phyloP scores from a whole-genome alignment of 2,329 filamentous ascomycete genomes.

The Pseudonectria foliicola region DNA sequence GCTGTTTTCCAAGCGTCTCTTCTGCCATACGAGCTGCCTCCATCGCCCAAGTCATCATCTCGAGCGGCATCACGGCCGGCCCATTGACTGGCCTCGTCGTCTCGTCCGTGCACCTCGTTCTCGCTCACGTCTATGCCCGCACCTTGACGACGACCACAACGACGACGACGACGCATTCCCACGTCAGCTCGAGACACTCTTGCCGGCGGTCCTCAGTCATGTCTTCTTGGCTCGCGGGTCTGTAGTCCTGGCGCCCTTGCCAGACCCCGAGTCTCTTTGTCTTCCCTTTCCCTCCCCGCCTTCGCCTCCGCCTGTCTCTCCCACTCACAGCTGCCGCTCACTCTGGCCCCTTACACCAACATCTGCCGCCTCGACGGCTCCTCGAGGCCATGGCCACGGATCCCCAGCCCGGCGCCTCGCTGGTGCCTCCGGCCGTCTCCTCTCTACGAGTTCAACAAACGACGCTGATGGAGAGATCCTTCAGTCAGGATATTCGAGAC shows the following conservation, averaged over 20 bases:
- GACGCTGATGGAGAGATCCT: constrained; percentile 53
- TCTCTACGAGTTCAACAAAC: constrained; percentile 44
- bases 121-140: constrained; percentile 5
- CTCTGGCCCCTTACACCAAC: constrained; percentile 8
- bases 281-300: too few species aligned
- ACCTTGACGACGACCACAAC: constrained; percentile 4
- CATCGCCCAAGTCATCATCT: neutral
- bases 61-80: neutral
- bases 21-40: neutral
- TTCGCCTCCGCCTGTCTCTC: constrained; percentile 15
- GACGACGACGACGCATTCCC: constrained; percentile 4
- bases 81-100: neutral
- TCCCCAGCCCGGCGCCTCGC: constrained; percentile 22
- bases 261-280: constrained; percentile 33
- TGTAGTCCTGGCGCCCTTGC: constrained; percentile 43
- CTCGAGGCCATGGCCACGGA: constrained; percentile 31
- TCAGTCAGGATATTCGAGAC: constrained; percentile 86
- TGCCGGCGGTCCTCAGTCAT: constrained; percentile 34
- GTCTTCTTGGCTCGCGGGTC: constrained; percentile 35
- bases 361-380: constrained; percentile 4
- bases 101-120: constrained; percentile 5
- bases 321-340: constrained; percentile 5
- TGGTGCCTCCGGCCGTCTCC: constrained; percentile 48
- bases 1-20: neutral
- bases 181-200: constrained; percentile 19